Percentiles rank a stretch among this genome's conserved stretches.
These are phyloP conservation scores for Scopulariopsis brevicaulis DNA, from an alignment of 2,329 filamentous ascomycete species.

Conservation along the genomic window DNA sequence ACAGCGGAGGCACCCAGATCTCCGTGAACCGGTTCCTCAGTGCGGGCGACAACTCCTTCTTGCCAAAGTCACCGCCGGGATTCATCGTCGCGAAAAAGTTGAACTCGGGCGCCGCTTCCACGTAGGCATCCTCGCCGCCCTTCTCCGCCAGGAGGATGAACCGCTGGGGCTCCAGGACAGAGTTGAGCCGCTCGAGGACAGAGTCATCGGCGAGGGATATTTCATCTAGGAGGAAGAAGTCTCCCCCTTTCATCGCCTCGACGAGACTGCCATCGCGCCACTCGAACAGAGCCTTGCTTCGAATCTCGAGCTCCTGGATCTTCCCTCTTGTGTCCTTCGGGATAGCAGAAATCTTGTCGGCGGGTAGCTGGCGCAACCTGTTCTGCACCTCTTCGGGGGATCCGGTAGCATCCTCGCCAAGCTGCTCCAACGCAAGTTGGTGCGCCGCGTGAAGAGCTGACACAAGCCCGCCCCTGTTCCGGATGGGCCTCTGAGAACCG, in stretches of 20 bases:
- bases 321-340: conserved; percentile 33
- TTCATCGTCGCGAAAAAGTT: conserved; percentile 99
- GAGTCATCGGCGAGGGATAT: conserved; percentile 97
- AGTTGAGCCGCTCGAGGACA: conserved; percentile 90
- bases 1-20: conserved; percentile 91
- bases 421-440: conserved; percentile 24
- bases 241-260: conserved; percentile 80
- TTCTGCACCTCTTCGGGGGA: conserved; percentile 12
- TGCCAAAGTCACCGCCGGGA: conserved; percentile 94
- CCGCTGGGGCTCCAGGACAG: conserved; percentile 80
- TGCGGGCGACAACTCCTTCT: conserved; percentile 91
- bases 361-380: conserved; percentile 31
- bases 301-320: conserved; percentile 37
- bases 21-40: conserved; percentile 95
- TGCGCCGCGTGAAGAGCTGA: conserved; percentile 56
- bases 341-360: conserved; percentile 28
- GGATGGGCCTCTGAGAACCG: conserved; percentile 81
- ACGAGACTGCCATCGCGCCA: conserved; percentile 94
- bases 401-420: conserved; percentile 17
- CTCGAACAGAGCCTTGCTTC: conserved; percentile 81
- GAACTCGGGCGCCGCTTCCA: conserved; percentile 68
- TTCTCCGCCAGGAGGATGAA: conserved; percentile 89
- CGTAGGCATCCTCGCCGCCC: conserved; percentile 70
- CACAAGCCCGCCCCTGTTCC: conserved; percentile 68
- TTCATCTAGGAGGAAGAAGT: conserved; percentile 91